Evolutionary conservation across 2,329 filamentous ascomycete genomes (phyloP).

Genomic region (Plenodomus tracheiphilus): DNA sequence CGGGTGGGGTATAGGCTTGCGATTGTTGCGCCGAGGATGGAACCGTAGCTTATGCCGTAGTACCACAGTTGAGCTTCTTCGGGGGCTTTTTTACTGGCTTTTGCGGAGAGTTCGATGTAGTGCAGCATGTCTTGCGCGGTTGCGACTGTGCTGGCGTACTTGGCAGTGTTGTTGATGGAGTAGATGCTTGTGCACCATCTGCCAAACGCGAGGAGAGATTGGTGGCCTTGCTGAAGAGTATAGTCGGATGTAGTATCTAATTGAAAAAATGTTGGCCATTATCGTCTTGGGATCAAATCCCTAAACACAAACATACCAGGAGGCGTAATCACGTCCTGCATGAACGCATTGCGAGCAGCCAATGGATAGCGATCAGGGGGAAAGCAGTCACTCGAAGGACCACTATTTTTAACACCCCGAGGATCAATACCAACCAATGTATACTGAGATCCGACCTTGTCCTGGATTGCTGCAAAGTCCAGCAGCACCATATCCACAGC

Average conservation of each 20-base stretch:
- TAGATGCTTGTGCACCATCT: conserved; percentile 22
- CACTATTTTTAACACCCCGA: conserved; percentile 28
- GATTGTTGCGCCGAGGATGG: conserved; percentile 52
- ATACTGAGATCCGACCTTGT: conserved; percentile 22
- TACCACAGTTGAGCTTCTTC: conserved; percentile 43
- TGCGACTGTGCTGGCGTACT: conserved; percentile 35
- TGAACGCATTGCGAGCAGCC: conserved; percentile 19
- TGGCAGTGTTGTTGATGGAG: conserved; percentile 22
- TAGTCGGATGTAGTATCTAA: conserved; percentile 4
- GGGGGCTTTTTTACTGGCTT: conserved; percentile 14
- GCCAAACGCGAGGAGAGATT: conserved; percentile 14
- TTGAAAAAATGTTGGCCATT: background rate
- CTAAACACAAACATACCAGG: background rate
- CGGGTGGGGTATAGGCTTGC: conserved; percentile 51
- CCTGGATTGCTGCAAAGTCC: background rate
- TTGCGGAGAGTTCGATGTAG: conserved; percentile 26
- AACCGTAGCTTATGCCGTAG: conserved; percentile 51
- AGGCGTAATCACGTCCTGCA: conserved; percentile 27
- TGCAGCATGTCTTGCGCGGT: conserved; percentile 36
- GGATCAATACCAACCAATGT: conserved; percentile 42
- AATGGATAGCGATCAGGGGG: background rate
- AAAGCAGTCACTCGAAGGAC: conserved; percentile 13
- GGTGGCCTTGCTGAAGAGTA: background rate
- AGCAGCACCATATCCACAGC: conserved; percentile 21
- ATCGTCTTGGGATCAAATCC: conserved; percentile 1